These are phyloP conservation scores for Sicyos edulis DNA, from an alignment of 306 rosid genomes.

Conservation along the genomic window DNA sequence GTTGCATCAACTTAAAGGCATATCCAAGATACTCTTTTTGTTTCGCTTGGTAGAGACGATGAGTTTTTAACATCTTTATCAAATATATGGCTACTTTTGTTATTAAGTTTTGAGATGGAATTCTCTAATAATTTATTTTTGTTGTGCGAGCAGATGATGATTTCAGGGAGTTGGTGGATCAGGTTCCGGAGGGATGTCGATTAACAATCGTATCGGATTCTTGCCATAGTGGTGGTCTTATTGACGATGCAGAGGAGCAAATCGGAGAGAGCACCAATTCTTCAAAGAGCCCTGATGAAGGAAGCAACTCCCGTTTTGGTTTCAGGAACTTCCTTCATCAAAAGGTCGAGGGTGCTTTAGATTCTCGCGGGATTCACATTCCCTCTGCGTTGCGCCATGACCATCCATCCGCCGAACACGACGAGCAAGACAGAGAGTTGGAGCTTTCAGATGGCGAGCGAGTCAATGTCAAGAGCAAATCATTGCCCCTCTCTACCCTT, in stretches of 20 bases:
- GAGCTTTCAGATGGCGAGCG: slow-evolving; percentile 40
- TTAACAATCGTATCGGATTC: slow-evolving; percentile 75
- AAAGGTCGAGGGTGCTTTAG: slow-evolving; percentile 43
- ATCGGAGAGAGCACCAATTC: slow-evolving; percentile 61
- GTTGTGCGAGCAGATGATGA: slow-evolving; percentile 54
- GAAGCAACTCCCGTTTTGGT: slow-evolving; percentile 27
- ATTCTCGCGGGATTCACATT: slow-evolving; percentile 70
- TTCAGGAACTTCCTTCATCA: slow-evolving; percentile 51
- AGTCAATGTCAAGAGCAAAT: slow-evolving; percentile 41
- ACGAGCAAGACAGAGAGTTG: slow-evolving; percentile 34
- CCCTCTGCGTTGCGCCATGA: slow-evolving; percentile 38
- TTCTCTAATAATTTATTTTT: neutral
- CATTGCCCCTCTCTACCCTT: slow-evolving; percentile 69
- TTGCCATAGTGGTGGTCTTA: slow-evolving; percentile 81
- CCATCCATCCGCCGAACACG: slow-evolving; percentile 21
- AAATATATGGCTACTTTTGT: too few relatives aligned
- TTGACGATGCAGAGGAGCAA: slow-evolving; percentile 59
- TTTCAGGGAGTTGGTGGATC: slow-evolving; percentile 51
- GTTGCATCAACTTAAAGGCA: too few relatives aligned
- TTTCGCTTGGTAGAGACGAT: too few relatives aligned
- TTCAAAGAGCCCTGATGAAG: slow-evolving; percentile 2
- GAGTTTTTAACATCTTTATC: too few relatives aligned
- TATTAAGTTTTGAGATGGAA: too few relatives aligned
- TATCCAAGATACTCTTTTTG: too few relatives aligned
- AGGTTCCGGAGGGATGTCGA: slow-evolving; percentile 47